Evolutionary conservation across 805 yeast species (phyloP).

Genomic region (Isabelozyma pseudorhagii): DNA sequence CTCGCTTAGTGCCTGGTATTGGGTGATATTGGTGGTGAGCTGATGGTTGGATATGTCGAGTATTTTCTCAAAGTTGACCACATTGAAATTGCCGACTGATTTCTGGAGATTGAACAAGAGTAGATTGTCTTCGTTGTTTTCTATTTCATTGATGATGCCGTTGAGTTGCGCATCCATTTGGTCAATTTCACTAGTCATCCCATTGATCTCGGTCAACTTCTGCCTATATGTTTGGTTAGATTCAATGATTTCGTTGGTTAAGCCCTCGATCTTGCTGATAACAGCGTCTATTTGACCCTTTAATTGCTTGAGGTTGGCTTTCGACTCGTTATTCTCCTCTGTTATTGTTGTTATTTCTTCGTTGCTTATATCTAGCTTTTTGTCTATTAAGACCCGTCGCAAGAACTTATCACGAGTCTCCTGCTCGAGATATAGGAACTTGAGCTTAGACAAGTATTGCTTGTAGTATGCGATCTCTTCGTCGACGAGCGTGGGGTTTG

Average conservation of each 20-base stretch:
- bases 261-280: conserved; percentile 23
- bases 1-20: background rate
- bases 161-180: background rate
- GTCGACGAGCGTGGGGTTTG: conserved; percentile 27
- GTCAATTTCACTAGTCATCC: conserved; percentile 19
- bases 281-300: conserved; percentile 23
- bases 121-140: background rate
- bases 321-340: conserved; percentile 15
- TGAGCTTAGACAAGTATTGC: conserved; percentile 49
- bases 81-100: background rate
- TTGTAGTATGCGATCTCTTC: conserved; percentile 37
- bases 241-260: conserved; percentile 22
- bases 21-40: background rate
- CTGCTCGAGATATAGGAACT: conserved; percentile 66
- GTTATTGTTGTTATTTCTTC: conserved; percentile 19
- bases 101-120: conserved; percentile 1
- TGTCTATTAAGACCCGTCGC: conserved; percentile 40
- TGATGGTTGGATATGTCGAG: background rate
- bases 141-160: background rate
- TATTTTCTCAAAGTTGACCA: background rate
- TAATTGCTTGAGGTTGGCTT: conserved; percentile 19
- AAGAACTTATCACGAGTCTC: conserved; percentile 69
- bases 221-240: conserved; percentile 20
- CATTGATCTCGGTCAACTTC: conserved; percentile 22
- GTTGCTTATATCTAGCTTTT: conserved; percentile 6